These are phyloP conservation scores for Asclepias syriaca DNA, from an alignment of 257 asterid genomes.

Conservation along the genomic window DNA sequence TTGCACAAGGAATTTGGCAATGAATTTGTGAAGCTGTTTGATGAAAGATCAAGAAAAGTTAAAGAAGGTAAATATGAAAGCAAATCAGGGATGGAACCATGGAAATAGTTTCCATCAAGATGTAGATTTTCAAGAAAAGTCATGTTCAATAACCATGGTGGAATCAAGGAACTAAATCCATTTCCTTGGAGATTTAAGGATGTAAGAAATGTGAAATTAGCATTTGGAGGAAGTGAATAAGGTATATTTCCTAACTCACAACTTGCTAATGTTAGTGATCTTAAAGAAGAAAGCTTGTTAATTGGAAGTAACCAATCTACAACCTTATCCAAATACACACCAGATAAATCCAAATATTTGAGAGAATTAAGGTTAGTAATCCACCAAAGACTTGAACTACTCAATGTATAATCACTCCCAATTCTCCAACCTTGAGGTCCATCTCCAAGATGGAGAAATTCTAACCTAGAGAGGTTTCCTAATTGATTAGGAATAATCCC, in stretches of 20 bases:
- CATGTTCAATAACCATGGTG: conserved; percentile 19
- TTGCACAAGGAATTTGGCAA: conserved; percentile 12
- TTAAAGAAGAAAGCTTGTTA: conserved; percentile 17
- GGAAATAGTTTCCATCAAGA: conserved; percentile 11
- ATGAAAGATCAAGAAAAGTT: conserved; percentile 7
- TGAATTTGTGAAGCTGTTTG: conserved; percentile 7
- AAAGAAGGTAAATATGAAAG: neutral
- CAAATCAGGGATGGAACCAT: conserved; percentile 10
- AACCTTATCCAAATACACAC: neutral
- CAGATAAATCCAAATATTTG: conserved; percentile 14
- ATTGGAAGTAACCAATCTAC: conserved; percentile 15
- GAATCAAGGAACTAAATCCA: neutral
- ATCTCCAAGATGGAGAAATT: conserved; percentile 19
- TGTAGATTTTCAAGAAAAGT: conserved; percentile 7
- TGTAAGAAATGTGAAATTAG: conserved; percentile 16
- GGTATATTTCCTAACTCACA: neutral
- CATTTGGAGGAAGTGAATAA: conserved; percentile 9
- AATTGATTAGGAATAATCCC: too few relatives aligned
- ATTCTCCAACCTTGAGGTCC: conserved; percentile 1
- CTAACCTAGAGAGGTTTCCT: conserved; percentile 24
- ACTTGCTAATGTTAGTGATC: conserved; percentile 3
- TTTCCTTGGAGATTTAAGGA: conserved; percentile 14
- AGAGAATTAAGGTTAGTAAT: conserved; percentile 15
- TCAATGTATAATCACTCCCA: neutral
- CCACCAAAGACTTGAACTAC: conserved; percentile 15